Evolutionary conservation across 345 rosid genomes (phyloP).

Genomic region (Populus ilicifolia): DNA sequence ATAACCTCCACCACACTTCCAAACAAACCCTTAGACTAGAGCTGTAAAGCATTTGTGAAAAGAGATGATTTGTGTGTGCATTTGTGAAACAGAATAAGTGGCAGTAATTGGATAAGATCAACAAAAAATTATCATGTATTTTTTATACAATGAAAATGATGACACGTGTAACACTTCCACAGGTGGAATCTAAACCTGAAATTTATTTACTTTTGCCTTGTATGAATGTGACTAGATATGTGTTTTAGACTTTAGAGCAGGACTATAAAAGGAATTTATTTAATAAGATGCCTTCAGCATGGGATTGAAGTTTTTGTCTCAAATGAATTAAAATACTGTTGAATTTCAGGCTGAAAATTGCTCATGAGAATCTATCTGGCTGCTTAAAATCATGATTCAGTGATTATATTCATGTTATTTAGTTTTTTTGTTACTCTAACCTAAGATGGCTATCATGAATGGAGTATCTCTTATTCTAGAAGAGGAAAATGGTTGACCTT

Average conservation of each 20-base stretch:
- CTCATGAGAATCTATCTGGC: background rate
- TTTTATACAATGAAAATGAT: background rate
- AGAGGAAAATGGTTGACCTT: background rate
- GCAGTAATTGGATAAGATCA: background rate
- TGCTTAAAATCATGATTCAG: background rate
- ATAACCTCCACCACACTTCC: too few species aligned
- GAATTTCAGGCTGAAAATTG: background rate
- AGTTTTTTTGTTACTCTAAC: background rate
- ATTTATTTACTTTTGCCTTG: background rate
- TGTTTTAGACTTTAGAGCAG: background rate
- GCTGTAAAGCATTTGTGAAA: background rate
- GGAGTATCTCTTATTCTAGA: background rate
- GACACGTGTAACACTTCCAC: background rate
- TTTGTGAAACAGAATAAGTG: background rate
- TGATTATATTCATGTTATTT: background rate
- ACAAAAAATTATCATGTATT: background rate
- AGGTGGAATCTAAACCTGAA: background rate
- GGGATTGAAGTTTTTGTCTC: background rate
- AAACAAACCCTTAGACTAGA: background rate
- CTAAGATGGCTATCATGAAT: background rate
- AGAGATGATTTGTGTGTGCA: background rate
- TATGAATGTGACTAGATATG: background rate
- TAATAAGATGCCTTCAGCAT: background rate
- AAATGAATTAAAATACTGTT: background rate
- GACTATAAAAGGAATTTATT: background rate